These are phyloP conservation scores for Fusarium sp. DNA, from an alignment of 2,329 filamentous ascomycete species.

Conservation along the genomic window DNA sequence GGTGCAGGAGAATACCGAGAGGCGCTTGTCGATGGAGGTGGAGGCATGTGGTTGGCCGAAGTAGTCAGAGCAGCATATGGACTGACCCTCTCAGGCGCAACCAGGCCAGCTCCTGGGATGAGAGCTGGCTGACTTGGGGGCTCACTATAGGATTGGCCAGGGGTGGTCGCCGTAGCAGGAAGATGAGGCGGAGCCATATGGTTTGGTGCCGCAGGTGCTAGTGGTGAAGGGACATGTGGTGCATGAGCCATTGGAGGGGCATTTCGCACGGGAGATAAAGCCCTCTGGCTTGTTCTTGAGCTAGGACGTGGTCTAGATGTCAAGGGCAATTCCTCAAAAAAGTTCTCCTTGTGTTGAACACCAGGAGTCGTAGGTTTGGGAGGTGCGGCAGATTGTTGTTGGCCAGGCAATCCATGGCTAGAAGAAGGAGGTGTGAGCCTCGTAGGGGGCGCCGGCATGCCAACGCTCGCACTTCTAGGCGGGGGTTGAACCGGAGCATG, in stretches of 20 bases:
- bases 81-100: constrained; percentile 64
- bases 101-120: constrained; percentile 55
- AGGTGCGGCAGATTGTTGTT: constrained; percentile 50
- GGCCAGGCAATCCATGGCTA: constrained; percentile 50
- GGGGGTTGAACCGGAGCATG: constrained; percentile 54
- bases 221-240: constrained; percentile 45
- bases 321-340: constrained; percentile 83
- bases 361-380: constrained; percentile 53
- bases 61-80: constrained; percentile 65
- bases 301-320: constrained; percentile 71
- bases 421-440: constrained; percentile 51
- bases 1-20: constrained; percentile 74
- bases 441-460: constrained; percentile 47
- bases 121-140: constrained; percentile 20
- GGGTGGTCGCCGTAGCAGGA: constrained; percentile 18
- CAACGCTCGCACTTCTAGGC: constrained; percentile 74
- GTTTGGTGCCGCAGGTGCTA: constrained; percentile 38
- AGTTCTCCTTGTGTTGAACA: constrained; percentile 64
- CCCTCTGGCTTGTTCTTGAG: constrained; percentile 64
- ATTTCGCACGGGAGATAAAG: constrained; percentile 58
- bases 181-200: constrained; percentile 40
- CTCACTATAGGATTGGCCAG: constrained; percentile 25
- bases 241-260: constrained; percentile 43
- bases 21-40: constrained; percentile 50
- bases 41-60: constrained; percentile 49